Evolutionary conservation across 164 flowering plant species (phyloP).

Genomic region (Annona squamosa): DNA sequence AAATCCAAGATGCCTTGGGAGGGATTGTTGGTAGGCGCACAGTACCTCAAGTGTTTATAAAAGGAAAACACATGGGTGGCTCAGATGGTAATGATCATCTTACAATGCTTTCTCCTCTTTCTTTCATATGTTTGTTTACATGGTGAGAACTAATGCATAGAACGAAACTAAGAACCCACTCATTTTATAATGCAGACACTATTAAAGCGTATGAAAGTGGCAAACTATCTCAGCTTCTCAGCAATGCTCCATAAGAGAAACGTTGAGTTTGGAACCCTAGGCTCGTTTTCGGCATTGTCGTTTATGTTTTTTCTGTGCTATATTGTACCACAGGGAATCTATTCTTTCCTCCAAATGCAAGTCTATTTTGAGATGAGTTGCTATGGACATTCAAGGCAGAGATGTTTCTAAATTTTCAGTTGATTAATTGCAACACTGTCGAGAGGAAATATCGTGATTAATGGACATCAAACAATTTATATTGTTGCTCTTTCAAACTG

Average conservation of each 20-base stretch:
- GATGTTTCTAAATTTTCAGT: too few relatives aligned
- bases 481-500: too few relatives aligned
- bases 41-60: conserved; percentile 89
- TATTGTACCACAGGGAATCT: too few relatives aligned
- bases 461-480: too few relatives aligned
- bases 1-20: conserved; percentile 63
- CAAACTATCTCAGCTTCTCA: conserved; percentile 54
- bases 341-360: too few relatives aligned
- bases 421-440: too few relatives aligned
- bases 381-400: too few relatives aligned
- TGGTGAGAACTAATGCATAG: background rate
- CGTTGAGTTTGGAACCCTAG: conserved; percentile 23
- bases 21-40: conserved; percentile 74
- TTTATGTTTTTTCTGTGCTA: too few relatives aligned
- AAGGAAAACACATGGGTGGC: conserved; percentile 90
- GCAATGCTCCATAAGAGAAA: conserved; percentile 36
- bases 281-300: background rate
- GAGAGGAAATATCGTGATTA: too few relatives aligned
- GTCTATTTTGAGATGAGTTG: too few relatives aligned
- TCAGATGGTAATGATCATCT: conserved; percentile 63
- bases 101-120: background rate
- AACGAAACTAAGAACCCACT: background rate
- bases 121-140: background rate
- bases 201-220: conserved; percentile 82
- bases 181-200: conserved; percentile 47